phyloP scores from a whole-genome alignment of 345 rosid genomes.

The Leavenworthia alabamica region DNA sequence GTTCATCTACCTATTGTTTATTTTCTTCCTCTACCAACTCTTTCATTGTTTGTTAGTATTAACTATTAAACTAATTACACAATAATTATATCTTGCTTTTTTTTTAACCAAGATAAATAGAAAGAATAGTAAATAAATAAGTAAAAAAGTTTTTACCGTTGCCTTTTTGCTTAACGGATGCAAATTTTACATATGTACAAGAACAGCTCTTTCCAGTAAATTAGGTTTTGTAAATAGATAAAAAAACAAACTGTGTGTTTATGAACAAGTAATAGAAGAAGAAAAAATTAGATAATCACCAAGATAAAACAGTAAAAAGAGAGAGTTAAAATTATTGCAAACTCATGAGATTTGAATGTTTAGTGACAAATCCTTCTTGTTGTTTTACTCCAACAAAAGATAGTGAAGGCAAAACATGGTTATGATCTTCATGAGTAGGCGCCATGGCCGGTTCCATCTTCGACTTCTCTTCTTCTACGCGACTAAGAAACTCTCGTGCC shows the following conservation, averaged over 20 bases:
- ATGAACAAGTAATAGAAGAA: slow-evolving; percentile 8
- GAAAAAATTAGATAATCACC: background rate
- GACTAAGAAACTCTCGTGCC: background rate
- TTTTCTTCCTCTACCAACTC: slow-evolving; percentile 9
- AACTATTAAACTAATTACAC: background rate
- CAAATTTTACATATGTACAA: slow-evolving; percentile 20
- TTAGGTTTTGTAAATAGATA: slow-evolving; percentile 8
- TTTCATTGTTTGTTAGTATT: background rate
- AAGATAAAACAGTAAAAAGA: background rate
- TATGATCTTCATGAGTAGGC: slow-evolving; percentile 13
- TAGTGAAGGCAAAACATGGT: background rate
- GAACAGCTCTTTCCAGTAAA: background rate
- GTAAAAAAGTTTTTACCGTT: background rate
- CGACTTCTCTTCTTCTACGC: slow-evolving; percentile 13
- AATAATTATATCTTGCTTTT: background rate
- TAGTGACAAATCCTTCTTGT: background rate
- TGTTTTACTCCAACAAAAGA: background rate
- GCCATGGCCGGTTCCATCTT: slow-evolving; percentile 20
- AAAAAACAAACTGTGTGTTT: background rate
- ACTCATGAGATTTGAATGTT: background rate
- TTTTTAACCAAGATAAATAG: background rate
- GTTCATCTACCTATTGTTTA: background rate
- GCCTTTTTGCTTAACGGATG: background rate
- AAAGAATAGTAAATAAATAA: background rate
- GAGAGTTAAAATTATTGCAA: background rate